Evolutionary conservation across 2,329 filamentous ascomycete species (phyloP).

Genomic region (Ceratocystis variospora): DNA sequence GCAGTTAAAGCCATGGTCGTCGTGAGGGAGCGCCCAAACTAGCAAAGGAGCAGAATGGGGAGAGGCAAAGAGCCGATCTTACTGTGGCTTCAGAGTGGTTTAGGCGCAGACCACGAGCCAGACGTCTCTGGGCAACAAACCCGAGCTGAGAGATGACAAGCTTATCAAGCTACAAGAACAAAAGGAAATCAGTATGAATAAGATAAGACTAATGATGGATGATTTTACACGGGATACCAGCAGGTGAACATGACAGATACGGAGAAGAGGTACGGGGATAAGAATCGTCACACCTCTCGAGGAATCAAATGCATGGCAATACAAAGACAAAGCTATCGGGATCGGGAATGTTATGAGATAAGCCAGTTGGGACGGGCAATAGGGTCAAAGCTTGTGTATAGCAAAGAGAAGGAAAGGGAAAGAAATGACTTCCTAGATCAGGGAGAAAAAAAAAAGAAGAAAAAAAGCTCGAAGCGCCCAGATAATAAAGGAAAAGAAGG

Average conservation of each 20-base stretch:
- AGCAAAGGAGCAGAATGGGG: neutral
- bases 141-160: conserved; percentile 83
- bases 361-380: too few species aligned
- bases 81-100: conserved; percentile 85
- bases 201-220: too few species aligned
- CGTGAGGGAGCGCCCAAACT: conserved; percentile 16
- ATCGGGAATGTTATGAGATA: too few species aligned
- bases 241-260: neutral
- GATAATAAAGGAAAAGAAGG: neutral
- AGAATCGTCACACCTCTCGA: conserved; percentile 31
- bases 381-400: too few species aligned
- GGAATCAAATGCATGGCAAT: conserved; percentile 35
- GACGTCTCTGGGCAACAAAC: conserved; percentile 69
- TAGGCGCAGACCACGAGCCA: conserved; percentile 74
- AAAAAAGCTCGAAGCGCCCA: conserved; percentile 1
- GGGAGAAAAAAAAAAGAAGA: conserved; percentile 6
- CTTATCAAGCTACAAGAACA: conserved; percentile 65
- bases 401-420: neutral
- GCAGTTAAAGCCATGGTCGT: too few species aligned
- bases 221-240: neutral
- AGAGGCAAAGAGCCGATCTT: conserved; percentile 22
- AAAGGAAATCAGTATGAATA: neutral
- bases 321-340: too few species aligned
- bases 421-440: neutral
- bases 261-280: neutral